Conservation (phyloP, 2,329 filamentous ascomycete genomes). For the Epichloe elymi region DNA sequence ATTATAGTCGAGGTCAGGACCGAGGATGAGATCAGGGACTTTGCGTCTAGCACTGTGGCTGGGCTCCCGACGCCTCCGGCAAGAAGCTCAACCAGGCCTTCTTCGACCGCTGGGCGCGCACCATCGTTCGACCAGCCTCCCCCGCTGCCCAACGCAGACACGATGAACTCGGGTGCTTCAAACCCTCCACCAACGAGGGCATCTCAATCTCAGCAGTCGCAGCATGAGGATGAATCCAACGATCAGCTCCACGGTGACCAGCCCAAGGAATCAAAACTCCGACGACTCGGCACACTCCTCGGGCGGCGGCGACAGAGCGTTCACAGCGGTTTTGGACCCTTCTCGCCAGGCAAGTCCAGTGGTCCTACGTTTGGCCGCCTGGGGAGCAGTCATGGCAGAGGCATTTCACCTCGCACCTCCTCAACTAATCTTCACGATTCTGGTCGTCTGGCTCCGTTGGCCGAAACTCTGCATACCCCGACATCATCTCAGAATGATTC, state of each 20-base stretch:
- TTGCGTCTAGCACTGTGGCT: slow-evolving; percentile 33
- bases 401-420: slow-evolving; percentile 43
- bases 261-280: slow-evolving; percentile 37
- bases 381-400: slow-evolving; percentile 48
- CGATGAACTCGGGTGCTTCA: neutral
- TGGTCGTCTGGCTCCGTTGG: slow-evolving; percentile 41
- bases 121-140: slow-evolving; percentile 6
- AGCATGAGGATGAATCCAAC: slow-evolving; percentile 4
- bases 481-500: slow-evolving; percentile 15
- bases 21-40: slow-evolving; percentile 71
- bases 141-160: neutral
- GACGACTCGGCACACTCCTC: slow-evolving; percentile 58
- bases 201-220: slow-evolving; percentile 3
- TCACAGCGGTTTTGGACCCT: slow-evolving; percentile 45
- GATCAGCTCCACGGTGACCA: slow-evolving; percentile 6
- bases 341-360: slow-evolving; percentile 39
- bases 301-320: slow-evolving; percentile 51
- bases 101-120: slow-evolving; percentile 16
- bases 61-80: slow-evolving; percentile 26
- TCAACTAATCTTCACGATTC: slow-evolving; percentile 45
- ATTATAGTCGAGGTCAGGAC: slow-evolving; percentile 78
- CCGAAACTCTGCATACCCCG: slow-evolving; percentile 38
- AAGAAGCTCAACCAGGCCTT: slow-evolving; percentile 28
- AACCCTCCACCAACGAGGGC: slow-evolving; percentile 3
- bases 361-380: slow-evolving; percentile 45